Percentiles rank a stretch among this genome's conserved stretches.
These are phyloP conservation scores for Moesziomyces parantarcticus DNA, from an alignment of 1,284 basidiomycete genomes.

Conservation along the genomic window DNA sequence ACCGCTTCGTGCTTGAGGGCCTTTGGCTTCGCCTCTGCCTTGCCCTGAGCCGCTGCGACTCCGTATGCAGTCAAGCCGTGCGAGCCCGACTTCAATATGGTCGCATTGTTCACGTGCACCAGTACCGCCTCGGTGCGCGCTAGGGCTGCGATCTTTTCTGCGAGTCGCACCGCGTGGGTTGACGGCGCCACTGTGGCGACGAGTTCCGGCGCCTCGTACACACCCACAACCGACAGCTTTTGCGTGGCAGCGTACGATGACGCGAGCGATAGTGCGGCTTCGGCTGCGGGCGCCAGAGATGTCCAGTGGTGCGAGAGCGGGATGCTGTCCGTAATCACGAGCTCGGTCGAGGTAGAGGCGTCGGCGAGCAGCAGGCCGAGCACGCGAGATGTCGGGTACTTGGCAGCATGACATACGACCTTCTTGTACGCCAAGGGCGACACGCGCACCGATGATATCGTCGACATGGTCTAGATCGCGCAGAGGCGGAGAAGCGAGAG, in stretches of 20 bases:
- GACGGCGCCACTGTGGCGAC: slow-evolving; percentile 22
- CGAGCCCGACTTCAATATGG: slow-evolving; percentile 8
- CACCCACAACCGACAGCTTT: slow-evolving; percentile 19
- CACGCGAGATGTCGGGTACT: slow-evolving; percentile 43
- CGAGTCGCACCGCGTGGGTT: slow-evolving; percentile 27
- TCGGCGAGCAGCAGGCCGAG: slow-evolving; percentile 37
- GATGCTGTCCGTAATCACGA: slow-evolving; percentile 23
- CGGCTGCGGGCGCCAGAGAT: slow-evolving; percentile 35
- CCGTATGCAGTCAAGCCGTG: slow-evolving; percentile 20
- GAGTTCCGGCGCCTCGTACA: slow-evolving; percentile 47
- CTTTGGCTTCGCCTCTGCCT: slow-evolving; percentile 24
- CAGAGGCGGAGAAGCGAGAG: background rate
- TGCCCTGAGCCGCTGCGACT: slow-evolving; percentile 5
- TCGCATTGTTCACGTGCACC: slow-evolving; percentile 40
- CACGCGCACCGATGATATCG: slow-evolving; percentile 17
- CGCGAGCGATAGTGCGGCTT: slow-evolving; percentile 36
- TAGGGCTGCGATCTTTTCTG: slow-evolving; percentile 34
- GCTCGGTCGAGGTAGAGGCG: slow-evolving; percentile 1
- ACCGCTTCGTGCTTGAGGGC: slow-evolving; percentile 11
- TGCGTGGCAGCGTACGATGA: slow-evolving; percentile 22
- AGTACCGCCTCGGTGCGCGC: slow-evolving; percentile 16
- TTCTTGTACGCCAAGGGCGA: slow-evolving; percentile 45
- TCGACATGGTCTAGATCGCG: slow-evolving; percentile 12
- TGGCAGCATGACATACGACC: slow-evolving; percentile 42
- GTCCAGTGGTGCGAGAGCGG: slow-evolving; percentile 54